These are phyloP conservation scores for Schizophyllum amplum DNA, from an alignment of 1,284 basidiomycete species.

Conservation along the genomic window DNA sequence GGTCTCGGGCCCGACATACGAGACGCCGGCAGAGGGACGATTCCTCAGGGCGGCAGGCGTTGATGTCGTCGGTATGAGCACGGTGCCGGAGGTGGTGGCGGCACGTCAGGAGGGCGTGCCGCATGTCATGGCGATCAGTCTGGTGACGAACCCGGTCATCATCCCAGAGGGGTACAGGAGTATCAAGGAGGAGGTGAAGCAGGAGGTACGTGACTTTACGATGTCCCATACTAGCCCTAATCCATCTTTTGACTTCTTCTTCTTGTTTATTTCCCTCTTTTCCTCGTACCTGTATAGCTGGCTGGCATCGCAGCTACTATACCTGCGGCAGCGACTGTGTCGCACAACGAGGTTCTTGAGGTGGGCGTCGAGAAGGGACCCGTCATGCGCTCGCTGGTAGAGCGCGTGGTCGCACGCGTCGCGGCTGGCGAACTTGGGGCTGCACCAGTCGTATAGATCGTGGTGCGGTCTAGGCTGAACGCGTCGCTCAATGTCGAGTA, in stretches of 20 bases:
- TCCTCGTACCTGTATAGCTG: conserved; percentile 32
- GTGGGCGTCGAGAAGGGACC: conserved; percentile 64
- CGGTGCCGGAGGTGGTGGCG: conserved; percentile 82
- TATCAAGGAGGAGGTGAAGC: conserved; percentile 64
- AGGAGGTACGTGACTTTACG: conserved; percentile 71
- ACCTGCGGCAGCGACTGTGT: conserved; percentile 44
- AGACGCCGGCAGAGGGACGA: conserved; percentile 75
- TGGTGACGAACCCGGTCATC: conserved; percentile 80
- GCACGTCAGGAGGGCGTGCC: conserved; percentile 64
- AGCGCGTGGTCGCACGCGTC: conserved; percentile 38
- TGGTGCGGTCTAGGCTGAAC: no score
- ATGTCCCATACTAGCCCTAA: no score
- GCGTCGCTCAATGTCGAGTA: no score
- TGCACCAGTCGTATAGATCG: not conserved
- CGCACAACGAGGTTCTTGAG: conserved; percentile 76
- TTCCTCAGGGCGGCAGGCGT: conserved; percentile 65
- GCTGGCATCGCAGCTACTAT: conserved; percentile 43
- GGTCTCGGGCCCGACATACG: conserved; percentile 81
- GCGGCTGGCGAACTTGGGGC: not conserved
- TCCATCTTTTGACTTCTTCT: conserved; percentile 1
- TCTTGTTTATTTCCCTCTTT: conserved; percentile 1
- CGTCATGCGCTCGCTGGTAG: conserved; percentile 61
- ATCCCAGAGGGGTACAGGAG: conserved; percentile 63
- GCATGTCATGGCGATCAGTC: conserved; percentile 65
- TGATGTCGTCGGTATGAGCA: conserved; percentile 86